Conservation (phyloP, 768 basidiomycete genomes). For the Rickenella mellea region DNA sequence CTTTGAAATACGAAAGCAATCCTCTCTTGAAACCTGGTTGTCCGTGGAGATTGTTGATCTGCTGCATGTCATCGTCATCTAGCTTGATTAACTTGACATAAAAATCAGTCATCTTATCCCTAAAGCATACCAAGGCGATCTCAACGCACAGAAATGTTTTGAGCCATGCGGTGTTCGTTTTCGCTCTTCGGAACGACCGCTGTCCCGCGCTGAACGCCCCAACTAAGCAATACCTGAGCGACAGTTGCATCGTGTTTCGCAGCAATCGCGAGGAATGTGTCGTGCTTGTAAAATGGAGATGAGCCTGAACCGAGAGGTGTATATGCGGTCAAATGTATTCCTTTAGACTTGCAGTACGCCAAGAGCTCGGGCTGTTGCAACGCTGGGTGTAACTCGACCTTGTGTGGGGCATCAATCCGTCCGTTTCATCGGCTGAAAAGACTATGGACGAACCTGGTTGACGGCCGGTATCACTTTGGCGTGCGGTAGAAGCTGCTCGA, state of each 20-base stretch:
- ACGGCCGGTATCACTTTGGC: conserved; percentile 51
- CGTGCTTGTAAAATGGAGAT: conserved; percentile 15
- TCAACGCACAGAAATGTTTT: conserved; percentile 31
- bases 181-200: conserved; percentile 73
- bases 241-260: conserved; percentile 33
- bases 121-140: neutral
- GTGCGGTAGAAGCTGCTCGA: conserved; percentile 30
- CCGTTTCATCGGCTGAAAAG: neutral
- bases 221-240: conserved; percentile 69
- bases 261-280: conserved; percentile 22
- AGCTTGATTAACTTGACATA: conserved; percentile 25
- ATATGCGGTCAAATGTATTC: conserved; percentile 60
- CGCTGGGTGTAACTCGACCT: conserved; percentile 57
- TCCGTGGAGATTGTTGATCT: conserved; percentile 30
- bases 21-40: conserved; percentile 31
- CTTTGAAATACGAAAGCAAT: conserved; percentile 22
- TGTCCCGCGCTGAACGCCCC: conserved; percentile 68
- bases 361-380: conserved; percentile 52
- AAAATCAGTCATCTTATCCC: conserved; percentile 11
- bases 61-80: conserved; percentile 26
- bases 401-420: conserved; percentile 5
- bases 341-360: conserved; percentile 41
- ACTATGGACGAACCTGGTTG: conserved; percentile 40
- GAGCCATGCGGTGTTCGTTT: conserved; percentile 29
- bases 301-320: conserved; percentile 34